These are phyloP conservation scores for Teunomyces lycoperdinae DNA, from an alignment of 805 yeast genomes.

Conservation along the genomic window DNA sequence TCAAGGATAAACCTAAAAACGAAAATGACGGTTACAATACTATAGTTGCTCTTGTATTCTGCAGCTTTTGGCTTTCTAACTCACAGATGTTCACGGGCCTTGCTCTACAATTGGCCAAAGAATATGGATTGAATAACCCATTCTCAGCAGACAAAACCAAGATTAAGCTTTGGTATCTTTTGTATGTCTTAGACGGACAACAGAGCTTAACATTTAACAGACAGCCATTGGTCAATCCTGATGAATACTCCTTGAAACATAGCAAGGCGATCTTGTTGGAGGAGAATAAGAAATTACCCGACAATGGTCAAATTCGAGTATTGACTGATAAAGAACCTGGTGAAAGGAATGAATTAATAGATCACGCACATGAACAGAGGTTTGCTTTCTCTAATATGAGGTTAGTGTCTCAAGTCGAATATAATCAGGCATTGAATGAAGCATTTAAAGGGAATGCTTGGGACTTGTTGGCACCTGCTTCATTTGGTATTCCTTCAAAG, in stretches of 20 bases:
- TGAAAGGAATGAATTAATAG: slow-evolving; percentile 5
- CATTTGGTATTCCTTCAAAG: slow-evolving; percentile 66
- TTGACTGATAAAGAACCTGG: background rate
- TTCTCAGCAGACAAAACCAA: slow-evolving; percentile 35
- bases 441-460: slow-evolving; percentile 59
- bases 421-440: slow-evolving; percentile 59
- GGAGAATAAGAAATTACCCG: slow-evolving; percentile 3
- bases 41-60: slow-evolving; percentile 59
- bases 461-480: slow-evolving; percentile 57
- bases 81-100: slow-evolving; percentile 64
- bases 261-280: slow-evolving; percentile 37
- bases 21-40: slow-evolving; percentile 56
- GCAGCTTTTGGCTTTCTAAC: slow-evolving; percentile 68
- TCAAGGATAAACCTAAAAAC: slow-evolving; percentile 36
- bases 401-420: slow-evolving; percentile 64
- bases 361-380: slow-evolving; percentile 11
- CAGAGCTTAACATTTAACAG: slow-evolving; percentile 61
- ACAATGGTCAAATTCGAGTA: background rate
- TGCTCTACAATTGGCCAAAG: slow-evolving; percentile 64
- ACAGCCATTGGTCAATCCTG: slow-evolving; percentile 50
- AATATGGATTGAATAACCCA: slow-evolving; percentile 43
- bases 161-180: slow-evolving; percentile 62
- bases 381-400: slow-evolving; percentile 47
- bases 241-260: slow-evolving; percentile 43
- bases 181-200: slow-evolving; percentile 66